Evolutionary conservation across 2,329 filamentous ascomycete genomes (phyloP).

Genomic region (Verticillium tricorpus): DNA sequence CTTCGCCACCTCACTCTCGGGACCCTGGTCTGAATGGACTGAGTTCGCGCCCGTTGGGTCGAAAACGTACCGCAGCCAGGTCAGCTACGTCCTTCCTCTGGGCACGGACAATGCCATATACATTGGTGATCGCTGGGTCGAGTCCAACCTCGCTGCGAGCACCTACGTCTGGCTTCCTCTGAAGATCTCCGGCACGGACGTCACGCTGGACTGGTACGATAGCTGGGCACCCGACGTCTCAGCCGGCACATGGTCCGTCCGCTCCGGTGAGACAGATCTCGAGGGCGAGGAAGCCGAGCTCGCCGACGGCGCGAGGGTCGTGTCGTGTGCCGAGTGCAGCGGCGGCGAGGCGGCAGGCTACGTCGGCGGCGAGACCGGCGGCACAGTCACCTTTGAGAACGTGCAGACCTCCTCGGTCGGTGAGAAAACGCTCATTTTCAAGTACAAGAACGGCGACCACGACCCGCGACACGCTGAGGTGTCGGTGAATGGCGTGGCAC

Average conservation of each 20-base stretch:
- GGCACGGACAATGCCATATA: conserved; percentile 45
- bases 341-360: conserved; percentile 46
- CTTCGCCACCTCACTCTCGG: conserved; percentile 50
- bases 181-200: conserved; percentile 44
- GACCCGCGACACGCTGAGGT: conserved; percentile 48
- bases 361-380: conserved; percentile 43
- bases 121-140: conserved; percentile 64
- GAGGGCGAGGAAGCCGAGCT: conserved; percentile 48
- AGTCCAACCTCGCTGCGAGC: conserved; percentile 51
- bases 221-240: conserved; percentile 48
- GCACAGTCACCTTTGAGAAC: conserved; percentile 39
- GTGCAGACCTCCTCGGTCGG: conserved; percentile 39
- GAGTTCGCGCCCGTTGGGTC: conserved; percentile 53
- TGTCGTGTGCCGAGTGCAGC: conserved; percentile 49
- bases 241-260: conserved; percentile 37
- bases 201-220: conserved; percentile 45
- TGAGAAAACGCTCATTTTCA: conserved; percentile 47
- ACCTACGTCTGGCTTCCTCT: conserved; percentile 65
- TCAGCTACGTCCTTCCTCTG: conserved; percentile 50
- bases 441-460: conserved; percentile 52
- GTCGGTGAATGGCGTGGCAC: conserved; percentile 47
- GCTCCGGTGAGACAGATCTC: conserved; percentile 39
- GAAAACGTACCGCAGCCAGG: conserved; percentile 57
- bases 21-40: conserved; percentile 58
- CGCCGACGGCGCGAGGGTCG: conserved; percentile 35